Conservation (phyloP, 2,329 filamentous ascomycete genomes). For the Neopestalotiopsis clavispora region DNA sequence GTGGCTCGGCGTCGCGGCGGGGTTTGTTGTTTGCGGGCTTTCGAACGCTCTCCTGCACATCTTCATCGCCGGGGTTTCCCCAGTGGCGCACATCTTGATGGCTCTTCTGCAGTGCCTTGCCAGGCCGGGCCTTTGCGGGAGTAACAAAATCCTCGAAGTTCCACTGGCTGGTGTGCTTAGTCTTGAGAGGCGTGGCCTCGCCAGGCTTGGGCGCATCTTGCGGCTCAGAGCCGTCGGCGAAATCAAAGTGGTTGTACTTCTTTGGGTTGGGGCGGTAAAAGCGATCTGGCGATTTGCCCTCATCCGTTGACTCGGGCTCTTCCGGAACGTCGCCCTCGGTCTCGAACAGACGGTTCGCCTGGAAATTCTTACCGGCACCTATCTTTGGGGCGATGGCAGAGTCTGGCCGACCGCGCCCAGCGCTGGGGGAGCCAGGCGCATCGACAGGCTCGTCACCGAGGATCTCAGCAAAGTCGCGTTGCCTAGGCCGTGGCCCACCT, state of each 20-base stretch:
- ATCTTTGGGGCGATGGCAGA: conserved; percentile 34
- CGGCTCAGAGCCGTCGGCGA: conserved; percentile 68
- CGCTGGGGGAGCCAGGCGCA: conserved; percentile 38
- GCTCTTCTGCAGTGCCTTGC: conserved; percentile 56
- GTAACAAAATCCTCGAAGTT: conserved; percentile 87
- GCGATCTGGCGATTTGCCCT: conserved; percentile 44
- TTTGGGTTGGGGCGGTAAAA: conserved; percentile 71
- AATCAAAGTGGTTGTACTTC: conserved; percentile 87
- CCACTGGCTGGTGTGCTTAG: conserved; percentile 79
- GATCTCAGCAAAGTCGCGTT: conserved; percentile 78
- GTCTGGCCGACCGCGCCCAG: conserved; percentile 49
- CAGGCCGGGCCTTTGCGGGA: conserved; percentile 71
- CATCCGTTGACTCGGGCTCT: conserved; percentile 48
- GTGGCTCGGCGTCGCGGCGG: conserved; percentile 78
- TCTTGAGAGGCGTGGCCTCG: conserved; percentile 49
- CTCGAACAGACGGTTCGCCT: conserved; percentile 68
- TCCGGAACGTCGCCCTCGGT: conserved; percentile 53
- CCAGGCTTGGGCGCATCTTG: conserved; percentile 51
- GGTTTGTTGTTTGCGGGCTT: conserved; percentile 66
- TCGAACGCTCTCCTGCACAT: conserved; percentile 61
- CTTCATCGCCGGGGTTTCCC: conserved; percentile 71
- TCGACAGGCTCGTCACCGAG: conserved; percentile 58
- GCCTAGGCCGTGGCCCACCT: conserved; percentile 61
- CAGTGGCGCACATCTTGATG: conserved; percentile 78
- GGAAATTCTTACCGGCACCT: conserved; percentile 47